Evolutionary conservation across 148 eudicot species (phyloP).

Genomic region (Heliosperma pusillum): DNA sequence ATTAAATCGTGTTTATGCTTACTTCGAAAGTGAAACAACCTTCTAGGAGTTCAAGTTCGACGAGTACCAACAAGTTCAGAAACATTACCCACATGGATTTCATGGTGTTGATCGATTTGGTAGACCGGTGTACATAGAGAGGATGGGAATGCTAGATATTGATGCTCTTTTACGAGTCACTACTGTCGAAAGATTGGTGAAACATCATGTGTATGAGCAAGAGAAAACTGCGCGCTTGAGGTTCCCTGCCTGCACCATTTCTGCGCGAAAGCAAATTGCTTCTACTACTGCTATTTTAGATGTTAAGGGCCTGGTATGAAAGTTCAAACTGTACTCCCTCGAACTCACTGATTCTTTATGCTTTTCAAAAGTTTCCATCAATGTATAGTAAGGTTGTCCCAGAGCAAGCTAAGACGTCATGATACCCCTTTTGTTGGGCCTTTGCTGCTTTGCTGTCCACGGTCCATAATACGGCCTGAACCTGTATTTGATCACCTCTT

Average conservation of each 20-base stretch:
- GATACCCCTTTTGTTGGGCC: too few species aligned
- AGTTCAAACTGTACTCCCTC: not conserved
- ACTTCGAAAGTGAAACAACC: not conserved
- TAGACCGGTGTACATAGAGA: constrained; percentile 59
- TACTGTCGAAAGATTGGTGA: constrained; percentile 48
- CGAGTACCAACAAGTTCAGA: constrained; percentile 40
- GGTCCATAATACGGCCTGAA: too few species aligned
- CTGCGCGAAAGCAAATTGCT: constrained; percentile 46
- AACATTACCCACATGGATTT: constrained; percentile 59
- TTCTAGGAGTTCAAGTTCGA: constrained; percentile 50
- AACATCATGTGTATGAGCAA: constrained; percentile 56
- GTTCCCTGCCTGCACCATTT: constrained; percentile 53
- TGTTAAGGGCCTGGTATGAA: constrained; percentile 47
- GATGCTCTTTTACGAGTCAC: constrained; percentile 40
- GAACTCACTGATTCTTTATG: too few species aligned
- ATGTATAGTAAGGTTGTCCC: too few species aligned
- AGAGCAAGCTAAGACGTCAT: too few species aligned
- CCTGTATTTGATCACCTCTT: too few species aligned
- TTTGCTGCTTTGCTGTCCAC: too few species aligned
- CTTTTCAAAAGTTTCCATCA: too few species aligned
- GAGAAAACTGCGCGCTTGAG: constrained; percentile 52
- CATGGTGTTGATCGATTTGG: constrained; percentile 64
- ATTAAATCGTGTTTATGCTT: not conserved
- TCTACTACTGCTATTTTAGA: constrained; percentile 53
- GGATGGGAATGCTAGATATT: constrained; percentile 47